Conservation (phyloP, 163 green algal species). For the Coccomyxa subellipsoidea region DNA sequence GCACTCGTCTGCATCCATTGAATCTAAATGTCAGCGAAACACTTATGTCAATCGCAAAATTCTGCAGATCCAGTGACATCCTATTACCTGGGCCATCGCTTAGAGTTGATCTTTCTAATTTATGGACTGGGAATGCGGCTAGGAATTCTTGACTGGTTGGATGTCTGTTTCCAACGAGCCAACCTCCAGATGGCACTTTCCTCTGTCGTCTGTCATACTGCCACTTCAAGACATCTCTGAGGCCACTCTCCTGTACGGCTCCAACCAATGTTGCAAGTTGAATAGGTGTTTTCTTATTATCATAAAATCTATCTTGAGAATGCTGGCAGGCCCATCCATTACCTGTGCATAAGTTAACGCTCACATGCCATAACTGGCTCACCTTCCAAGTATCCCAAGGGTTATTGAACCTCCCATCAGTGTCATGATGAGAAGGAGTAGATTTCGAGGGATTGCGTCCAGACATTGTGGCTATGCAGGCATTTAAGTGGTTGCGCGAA, state of each 20-base stretch:
- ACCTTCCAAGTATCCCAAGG: slow-evolving; percentile 7
- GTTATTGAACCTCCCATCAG: background rate
- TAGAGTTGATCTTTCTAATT: background rate
- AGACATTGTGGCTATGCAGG: background rate
- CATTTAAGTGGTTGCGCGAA: background rate
- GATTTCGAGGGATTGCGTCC: background rate
- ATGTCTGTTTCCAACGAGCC: background rate
- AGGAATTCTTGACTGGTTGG: background rate
- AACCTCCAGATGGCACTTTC: background rate
- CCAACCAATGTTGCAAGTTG: background rate
- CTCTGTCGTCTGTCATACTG: background rate
- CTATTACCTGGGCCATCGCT: background rate
- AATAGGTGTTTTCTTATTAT: background rate
- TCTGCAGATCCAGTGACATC: no score
- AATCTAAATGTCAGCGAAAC: no score
- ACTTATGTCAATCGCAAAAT: no score
- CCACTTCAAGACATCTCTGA: background rate
- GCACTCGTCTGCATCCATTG: slow-evolving; percentile 26
- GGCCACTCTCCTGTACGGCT: background rate
- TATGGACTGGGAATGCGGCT: background rate
- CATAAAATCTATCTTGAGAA: no score
- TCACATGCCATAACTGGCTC: background rate
- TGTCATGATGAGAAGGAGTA: background rate
- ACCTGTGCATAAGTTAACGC: no score
- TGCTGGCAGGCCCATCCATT: no score